phyloP scores from a whole-genome alignment of 495 filamentous ascomycete genomes.

The Tricharina praecox region DNA sequence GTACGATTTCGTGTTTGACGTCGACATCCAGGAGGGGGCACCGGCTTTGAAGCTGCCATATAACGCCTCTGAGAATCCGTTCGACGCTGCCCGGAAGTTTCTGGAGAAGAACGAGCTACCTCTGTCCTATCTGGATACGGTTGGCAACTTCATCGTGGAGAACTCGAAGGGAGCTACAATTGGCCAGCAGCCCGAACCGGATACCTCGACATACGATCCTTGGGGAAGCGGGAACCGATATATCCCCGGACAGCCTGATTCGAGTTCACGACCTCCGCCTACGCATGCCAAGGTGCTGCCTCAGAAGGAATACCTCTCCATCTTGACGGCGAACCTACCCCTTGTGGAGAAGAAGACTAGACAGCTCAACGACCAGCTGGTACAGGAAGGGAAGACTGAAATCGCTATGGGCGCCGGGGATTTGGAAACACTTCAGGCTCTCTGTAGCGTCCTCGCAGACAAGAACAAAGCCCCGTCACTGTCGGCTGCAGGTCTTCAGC shows the following conservation, averaged over 20 bases:
- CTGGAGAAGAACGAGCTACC: conserved; percentile 81
- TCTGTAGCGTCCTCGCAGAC: conserved; percentile 43
- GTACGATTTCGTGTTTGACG: conserved; percentile 96
- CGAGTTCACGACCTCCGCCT: conserved; percentile 25
- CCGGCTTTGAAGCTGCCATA: conserved; percentile 87
- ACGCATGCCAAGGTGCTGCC: conserved; percentile 50
- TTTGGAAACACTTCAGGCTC: conserved; percentile 37
- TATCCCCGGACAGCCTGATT: conserved; percentile 55
- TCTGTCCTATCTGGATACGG: conserved; percentile 77
- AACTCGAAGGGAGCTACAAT: conserved; percentile 78
- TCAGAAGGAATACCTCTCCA: conserved; percentile 69
- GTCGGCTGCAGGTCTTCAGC: conserved; percentile 35
- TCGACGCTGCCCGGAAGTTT: conserved; percentile 81
- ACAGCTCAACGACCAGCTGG: conserved; percentile 50
- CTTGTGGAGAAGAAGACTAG: conserved; percentile 56
- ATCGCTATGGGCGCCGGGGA: conserved; percentile 56
- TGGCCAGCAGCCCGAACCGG: conserved; percentile 36
- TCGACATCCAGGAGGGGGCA: conserved; percentile 91
- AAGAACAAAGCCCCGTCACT: conserved; percentile 20
- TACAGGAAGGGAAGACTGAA: conserved; percentile 52
- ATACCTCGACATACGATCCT: conserved; percentile 39
- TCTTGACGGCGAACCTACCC: conserved; percentile 41
- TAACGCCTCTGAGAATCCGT: conserved; percentile 82
- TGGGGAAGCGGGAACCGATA: conserved; percentile 66
- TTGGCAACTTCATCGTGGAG: conserved; percentile 78